Evolutionary conservation across 768 basidiomycete species (phyloP), one percentile per base, ranked within the genome.

Genomic region (Gymnopilus dilepis): DNA sequence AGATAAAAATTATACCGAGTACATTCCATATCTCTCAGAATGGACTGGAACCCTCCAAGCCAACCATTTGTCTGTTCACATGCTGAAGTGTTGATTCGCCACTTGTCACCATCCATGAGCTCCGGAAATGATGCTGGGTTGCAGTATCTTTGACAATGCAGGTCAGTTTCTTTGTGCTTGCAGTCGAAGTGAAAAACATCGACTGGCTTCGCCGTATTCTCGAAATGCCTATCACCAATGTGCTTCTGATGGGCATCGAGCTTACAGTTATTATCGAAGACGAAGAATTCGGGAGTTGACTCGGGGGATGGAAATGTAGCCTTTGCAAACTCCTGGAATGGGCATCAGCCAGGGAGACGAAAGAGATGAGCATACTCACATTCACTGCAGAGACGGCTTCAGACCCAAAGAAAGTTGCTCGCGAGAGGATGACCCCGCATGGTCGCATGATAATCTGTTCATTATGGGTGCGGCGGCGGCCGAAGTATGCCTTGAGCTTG

Each of bases 1-100:
- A 79, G 59, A 50, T 73, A 76, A 26, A 77, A 78, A 53, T 74
- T 69, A 24, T 72, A 76, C 42, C 69, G 59, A 2, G 40, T 61
- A 2, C 31, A 45, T n/a, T 60, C 54, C 68, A 78, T 78, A 48
- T 78, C 74, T 1, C 69, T n/a, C 9, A 71, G 64, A 0, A 77
- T 74, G 0, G 70, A 24, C 1, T 72, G 72, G 45, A 69, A 76
- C 2, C 69, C 68, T 5, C 66, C 69, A 0, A 75, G 43, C 75
- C 77, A 79, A 1, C 65, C 70, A 63, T 79, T 79, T 8, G 64
- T 65, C 63, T 75, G 74, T 63, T 79, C 75, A n/a, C 77, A 76
- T 3, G 66, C 67, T 2, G 77, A 78, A 0, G 72, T 72, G 54
- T 78, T 79, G 66, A 74, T 66, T 9, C 31, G 24, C 72, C 73